phyloP scores from a whole-genome alignment of 148 eudicot species.

The Talinum fruticosum region DNA sequence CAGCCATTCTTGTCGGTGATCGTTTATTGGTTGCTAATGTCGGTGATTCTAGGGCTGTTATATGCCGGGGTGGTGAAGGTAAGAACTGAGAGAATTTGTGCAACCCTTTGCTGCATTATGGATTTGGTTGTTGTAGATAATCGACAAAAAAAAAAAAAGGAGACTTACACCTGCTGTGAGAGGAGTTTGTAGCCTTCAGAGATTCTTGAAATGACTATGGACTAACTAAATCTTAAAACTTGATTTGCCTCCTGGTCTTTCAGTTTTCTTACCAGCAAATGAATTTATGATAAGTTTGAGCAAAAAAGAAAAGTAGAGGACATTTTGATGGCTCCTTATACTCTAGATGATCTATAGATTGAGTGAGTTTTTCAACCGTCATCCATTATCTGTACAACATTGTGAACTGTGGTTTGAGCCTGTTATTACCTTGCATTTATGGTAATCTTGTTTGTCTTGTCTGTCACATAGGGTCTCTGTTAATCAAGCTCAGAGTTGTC shows the following conservation, averaged over 20 bases:
- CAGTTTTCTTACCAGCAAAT: neutral
- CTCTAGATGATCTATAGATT: too few relatives aligned
- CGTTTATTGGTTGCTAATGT: slow-evolving; percentile 95
- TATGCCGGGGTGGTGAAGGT: slow-evolving; percentile 90
- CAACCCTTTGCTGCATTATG: neutral
- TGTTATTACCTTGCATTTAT: neutral
- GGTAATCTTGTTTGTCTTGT: neutral
- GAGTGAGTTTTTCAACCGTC: neutral
- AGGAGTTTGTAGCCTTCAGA: neutral
- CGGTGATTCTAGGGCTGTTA: slow-evolving; percentile 97
- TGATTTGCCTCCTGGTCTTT: neutral
- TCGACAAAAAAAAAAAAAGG: neutral
- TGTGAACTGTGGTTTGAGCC: neutral
- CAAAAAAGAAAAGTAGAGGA: neutral
- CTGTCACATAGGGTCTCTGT: neutral
- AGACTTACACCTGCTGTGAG: neutral
- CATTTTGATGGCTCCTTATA: too few relatives aligned
- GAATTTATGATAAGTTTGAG: neutral
- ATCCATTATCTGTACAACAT: neutral
- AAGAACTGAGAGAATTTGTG: slow-evolving; percentile 22
- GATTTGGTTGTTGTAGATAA: neutral
- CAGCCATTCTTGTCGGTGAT: slow-evolving; percentile 96
- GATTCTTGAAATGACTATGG: neutral
- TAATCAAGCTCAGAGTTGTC: neutral
- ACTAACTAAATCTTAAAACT: neutral